Percentiles rank a stretch among this genome's conserved stretches.
Conservation (phyloP, 208 protist species). For the Trypanosoma congolense region DNA sequence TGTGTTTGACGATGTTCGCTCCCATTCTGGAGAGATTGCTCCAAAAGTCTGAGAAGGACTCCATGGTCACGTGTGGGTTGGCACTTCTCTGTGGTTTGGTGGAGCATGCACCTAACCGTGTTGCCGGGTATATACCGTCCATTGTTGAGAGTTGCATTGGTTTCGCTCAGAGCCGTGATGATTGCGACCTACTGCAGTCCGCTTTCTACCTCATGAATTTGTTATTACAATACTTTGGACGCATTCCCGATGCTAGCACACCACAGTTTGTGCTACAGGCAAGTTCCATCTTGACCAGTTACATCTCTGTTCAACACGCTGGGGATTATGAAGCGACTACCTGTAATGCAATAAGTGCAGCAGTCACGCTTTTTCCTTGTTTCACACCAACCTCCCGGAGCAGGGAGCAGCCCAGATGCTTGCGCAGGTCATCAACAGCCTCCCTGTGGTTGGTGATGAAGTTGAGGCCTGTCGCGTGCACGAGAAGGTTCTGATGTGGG, state of each 20-base stretch:
- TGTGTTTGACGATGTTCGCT: conserved; percentile 59
- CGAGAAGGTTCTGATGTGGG: conserved; percentile 64
- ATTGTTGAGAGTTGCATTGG: conserved; percentile 41
- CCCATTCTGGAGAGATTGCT: conserved; percentile 62
- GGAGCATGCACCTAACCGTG: conserved; percentile 46
- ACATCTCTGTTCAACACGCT: conserved; percentile 30
- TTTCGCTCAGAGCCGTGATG: conserved; percentile 39
- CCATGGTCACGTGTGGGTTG: conserved; percentile 51
- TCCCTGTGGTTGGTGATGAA: conserved; percentile 69
- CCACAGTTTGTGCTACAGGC: conserved; percentile 44
- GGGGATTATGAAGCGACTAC: conserved; percentile 42
- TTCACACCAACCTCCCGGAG: conserved; percentile 26
- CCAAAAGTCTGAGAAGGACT: conserved; percentile 52
- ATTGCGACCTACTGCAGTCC: conserved; percentile 59
- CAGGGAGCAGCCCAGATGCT: conserved; percentile 30
- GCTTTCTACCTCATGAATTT: conserved; percentile 75
- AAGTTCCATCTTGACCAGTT: conserved; percentile 32
- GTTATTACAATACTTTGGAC: conserved; percentile 53
- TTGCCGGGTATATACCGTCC: conserved; percentile 40
- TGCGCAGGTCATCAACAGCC: conserved; percentile 29
- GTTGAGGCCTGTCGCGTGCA: conserved; percentile 70
- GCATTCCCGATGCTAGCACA: conserved; percentile 14
- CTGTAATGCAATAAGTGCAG: conserved; percentile 66
- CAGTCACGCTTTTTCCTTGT: conserved; percentile 58
- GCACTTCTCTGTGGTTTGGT: conserved; percentile 75